Evolutionary conservation across 192 early-diverging fungal genomes (phyloP).

Genomic region (Chytriomyces sp.): DNA sequence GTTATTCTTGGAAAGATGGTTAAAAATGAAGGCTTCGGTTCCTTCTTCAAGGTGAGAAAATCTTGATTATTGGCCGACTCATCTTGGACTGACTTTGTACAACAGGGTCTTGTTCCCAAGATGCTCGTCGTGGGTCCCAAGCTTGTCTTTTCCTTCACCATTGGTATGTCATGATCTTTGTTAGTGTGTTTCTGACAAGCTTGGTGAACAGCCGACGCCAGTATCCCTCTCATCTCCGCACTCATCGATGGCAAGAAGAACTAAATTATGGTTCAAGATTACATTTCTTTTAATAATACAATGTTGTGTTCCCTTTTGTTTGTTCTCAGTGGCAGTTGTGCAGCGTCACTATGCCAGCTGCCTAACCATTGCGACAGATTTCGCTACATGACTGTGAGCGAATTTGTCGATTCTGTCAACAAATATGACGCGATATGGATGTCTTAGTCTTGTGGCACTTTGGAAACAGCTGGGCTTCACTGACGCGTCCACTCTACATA

Average conservation of each 20-base stretch:
- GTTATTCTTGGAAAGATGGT: constrained; percentile 88
- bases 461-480: no score
- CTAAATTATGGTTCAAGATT: no score
- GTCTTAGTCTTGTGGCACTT: no score
- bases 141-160: constrained; percentile 95
- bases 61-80: neutral
- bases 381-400: no score
- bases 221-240: constrained; percentile 10
- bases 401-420: no score
- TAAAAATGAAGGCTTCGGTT: constrained; percentile 84
- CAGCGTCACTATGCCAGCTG: no score
- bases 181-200: neutral
- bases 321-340: no score
- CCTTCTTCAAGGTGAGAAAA: constrained; percentile 88
- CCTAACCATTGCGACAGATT: no score
- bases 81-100: neutral
- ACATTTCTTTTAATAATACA: no score
- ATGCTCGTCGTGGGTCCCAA: constrained; percentile 84
- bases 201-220: constrained; percentile 1
- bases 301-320: no score
- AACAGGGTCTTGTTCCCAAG: constrained; percentile 60
- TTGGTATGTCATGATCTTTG: constrained; percentile 69
- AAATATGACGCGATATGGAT: no score
- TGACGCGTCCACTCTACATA: no score
- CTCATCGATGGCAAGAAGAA: constrained; percentile 24